Percentiles rank a stretch among this genome's conserved stretches.
These are phyloP conservation scores for Mrakia frigida DNA, from an alignment of 768 basidiomycete genomes.

Conservation along the genomic window DNA sequence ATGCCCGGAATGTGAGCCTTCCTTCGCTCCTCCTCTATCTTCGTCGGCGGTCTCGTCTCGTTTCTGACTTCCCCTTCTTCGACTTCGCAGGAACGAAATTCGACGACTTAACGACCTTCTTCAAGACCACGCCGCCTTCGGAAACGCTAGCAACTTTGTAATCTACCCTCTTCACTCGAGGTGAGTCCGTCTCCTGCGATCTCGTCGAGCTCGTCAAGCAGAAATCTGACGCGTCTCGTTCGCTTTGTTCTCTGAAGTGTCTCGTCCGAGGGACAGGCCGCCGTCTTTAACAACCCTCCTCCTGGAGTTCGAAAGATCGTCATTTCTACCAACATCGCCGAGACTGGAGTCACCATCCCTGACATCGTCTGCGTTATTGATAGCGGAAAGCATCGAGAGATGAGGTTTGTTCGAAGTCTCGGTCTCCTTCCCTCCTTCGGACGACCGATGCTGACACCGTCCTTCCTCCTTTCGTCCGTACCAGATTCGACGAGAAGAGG, in stretches of 20 bases:
- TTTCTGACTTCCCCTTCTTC: background rate
- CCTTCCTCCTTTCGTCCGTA: background rate
- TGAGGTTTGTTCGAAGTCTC: conserved; percentile 54
- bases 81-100: conserved; percentile 60
- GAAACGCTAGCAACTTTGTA: conserved; percentile 57
- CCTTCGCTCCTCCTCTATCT: background rate
- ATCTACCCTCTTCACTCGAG: conserved; percentile 87
- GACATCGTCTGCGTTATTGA: conserved; percentile 94
- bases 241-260: conserved; percentile 45
- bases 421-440: background rate
- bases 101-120: conserved; percentile 78
- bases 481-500: conserved; percentile 90
- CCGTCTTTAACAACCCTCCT: conserved; percentile 84
- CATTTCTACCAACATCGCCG: conserved; percentile 80
- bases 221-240: background rate
- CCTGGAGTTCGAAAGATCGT: conserved; percentile 83
- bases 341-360: conserved; percentile 97
- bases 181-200: background rate
- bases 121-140: conserved; percentile 66
- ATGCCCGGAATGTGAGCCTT: conserved; percentile 67
- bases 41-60: background rate
- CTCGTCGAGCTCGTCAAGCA: background rate
- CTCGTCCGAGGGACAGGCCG: conserved; percentile 81
- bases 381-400: conserved; percentile 86
- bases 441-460: background rate